A percentile compares a stretch with the other conserved stretches of the same genome.
phyloP scores from a whole-genome alignment of 768 basidiomycete genomes.

The Tremella mesenterica region DNA sequence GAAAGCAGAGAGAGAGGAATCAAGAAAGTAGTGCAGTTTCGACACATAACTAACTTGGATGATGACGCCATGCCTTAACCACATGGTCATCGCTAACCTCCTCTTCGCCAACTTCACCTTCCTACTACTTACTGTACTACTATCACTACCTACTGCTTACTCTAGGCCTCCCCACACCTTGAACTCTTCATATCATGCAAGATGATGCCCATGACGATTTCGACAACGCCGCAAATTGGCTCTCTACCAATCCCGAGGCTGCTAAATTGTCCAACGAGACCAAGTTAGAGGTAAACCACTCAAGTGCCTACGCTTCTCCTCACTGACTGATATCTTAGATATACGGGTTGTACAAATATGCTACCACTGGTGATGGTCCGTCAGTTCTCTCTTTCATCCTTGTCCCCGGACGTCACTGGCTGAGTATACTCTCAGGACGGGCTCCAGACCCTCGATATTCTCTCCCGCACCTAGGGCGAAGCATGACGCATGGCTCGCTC shows the following conservation, averaged over 20 bases:
- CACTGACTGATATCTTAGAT: conserved; percentile 15
- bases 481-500: conserved; percentile 34
- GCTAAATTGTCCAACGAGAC: conserved; percentile 32
- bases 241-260: conserved; percentile 32
- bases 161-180: too few relatives aligned
- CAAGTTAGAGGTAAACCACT: conserved; percentile 33
- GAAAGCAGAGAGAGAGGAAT: too few relatives aligned
- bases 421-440: conserved; percentile 15
- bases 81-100: neutral
- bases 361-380: conserved; percentile 25
- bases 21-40: too few relatives aligned
- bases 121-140: too few relatives aligned
- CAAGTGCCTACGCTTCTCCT: neutral
- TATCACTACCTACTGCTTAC: too few relatives aligned
- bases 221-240: conserved; percentile 27
- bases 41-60: too few relatives aligned
- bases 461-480: conserved; percentile 36
- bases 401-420: neutral
- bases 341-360: conserved; percentile 39
- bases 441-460: conserved; percentile 34
- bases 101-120: neutral
- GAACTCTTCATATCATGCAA: too few relatives aligned
- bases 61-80: neutral
- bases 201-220: conserved; percentile 17
- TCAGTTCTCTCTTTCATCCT: conserved; percentile 14